Evolutionary conservation across 495 filamentous ascomycete genomes (phyloP).

Genomic region (Trichoderma virens): DNA sequence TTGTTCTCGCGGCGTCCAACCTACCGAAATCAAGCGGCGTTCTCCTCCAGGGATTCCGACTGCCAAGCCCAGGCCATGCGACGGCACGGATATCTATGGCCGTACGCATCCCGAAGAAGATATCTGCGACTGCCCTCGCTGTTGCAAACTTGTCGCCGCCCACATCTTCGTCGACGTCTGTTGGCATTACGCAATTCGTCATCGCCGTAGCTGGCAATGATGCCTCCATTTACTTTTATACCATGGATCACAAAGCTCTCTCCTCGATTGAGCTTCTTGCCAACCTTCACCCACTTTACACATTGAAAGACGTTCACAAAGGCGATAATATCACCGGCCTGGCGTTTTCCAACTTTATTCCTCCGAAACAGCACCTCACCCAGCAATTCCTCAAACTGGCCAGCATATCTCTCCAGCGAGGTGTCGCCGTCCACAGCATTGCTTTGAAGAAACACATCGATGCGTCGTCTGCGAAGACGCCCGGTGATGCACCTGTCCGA

Average conservation of each 20-base stretch:
- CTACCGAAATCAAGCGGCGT: conserved; percentile 37
- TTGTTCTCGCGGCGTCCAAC: conserved; percentile 57
- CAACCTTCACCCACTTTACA: conserved; percentile 53
- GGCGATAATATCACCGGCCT: conserved; percentile 73
- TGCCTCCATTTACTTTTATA: conserved; percentile 68
- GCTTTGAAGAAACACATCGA: conserved; percentile 47
- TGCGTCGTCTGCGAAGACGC: conserved; percentile 39
- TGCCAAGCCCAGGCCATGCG: conserved; percentile 29
- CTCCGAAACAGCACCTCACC: conserved; percentile 38
- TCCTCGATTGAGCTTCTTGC: conserved; percentile 41
- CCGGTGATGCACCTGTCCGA: conserved; percentile 39
- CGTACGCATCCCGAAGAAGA: conserved; percentile 31
- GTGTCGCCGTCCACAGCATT: conserved; percentile 76
- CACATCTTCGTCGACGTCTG: conserved; percentile 30
- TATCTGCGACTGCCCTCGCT: conserved; percentile 62
- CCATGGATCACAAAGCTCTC: conserved; percentile 50
- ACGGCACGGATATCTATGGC: conserved; percentile 36
- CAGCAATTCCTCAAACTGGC: conserved; percentile 70
- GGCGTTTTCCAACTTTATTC: conserved; percentile 63
- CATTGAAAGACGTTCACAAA: conserved; percentile 66
- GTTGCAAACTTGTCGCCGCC: conserved; percentile 55
- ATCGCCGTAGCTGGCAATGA: conserved; percentile 81
- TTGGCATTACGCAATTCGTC: conserved; percentile 61
- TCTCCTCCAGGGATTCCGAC: conserved; percentile 44
- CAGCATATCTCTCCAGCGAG: conserved; percentile 77